Conservation (phyloP, 2,329 filamentous ascomycete genomes). For the Xylaria multiplex region DNA sequence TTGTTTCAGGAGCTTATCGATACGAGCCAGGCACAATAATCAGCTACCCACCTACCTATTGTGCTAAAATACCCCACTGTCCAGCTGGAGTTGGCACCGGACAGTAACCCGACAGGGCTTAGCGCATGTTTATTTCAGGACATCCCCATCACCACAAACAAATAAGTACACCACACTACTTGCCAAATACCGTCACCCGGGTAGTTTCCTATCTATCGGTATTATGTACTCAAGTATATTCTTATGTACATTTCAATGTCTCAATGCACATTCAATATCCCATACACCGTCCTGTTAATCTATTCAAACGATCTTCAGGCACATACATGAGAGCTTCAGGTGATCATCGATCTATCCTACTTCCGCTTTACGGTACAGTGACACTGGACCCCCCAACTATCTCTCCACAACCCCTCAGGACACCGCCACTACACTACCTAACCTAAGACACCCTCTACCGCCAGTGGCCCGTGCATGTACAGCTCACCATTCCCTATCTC, state of each 20-base stretch:
- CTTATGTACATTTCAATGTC: not conserved
- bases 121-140: constrained; percentile 13
- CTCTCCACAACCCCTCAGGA: not conserved
- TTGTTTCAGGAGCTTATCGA: constrained; percentile 33
- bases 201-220: no score
- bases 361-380: no score
- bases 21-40: not conserved
- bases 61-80: constrained; percentile 1
- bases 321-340: no score
- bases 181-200: not conserved
- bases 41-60: not conserved
- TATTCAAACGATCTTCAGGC: no score
- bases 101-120: constrained; percentile 18
- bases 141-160: no score
- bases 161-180: no score
- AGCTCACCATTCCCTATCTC: not conserved
- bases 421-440: not conserved
- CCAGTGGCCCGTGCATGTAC: constrained; percentile 20
- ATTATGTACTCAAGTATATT: not conserved
- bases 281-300: no score
- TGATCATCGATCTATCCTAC: no score
- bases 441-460: no score
- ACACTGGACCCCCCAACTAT: no score
- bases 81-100: not conserved
- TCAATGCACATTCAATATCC: not conserved